Evolutionary conservation across 495 filamentous ascomycete species (phyloP), one percentile per base, ranked within the genome.

Genomic region (Podospora sp.): DNA sequence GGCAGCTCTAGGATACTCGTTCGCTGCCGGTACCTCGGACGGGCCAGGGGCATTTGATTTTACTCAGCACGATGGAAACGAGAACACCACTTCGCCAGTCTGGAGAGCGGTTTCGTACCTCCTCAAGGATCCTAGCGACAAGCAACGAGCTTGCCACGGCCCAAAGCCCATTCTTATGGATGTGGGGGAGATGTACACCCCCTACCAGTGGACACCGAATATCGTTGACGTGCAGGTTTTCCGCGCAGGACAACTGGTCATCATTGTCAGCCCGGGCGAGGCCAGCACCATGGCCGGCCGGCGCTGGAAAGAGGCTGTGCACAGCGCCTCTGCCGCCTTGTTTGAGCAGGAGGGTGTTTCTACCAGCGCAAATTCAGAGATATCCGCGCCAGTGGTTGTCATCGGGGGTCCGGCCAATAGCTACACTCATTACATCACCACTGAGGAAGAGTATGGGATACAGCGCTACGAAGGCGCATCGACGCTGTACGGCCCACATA

Each of bases 381-480:
- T 12, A 20, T 35, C 24, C 22, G 14, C 85, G 0, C 92, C 93
- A 1, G 78, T 92, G 20, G 91, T 96, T 11, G 92, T 97, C 24
- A 81, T 99, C 16, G 95, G 95, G n/a, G 93, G 92, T 0, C 95
- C 94, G 5, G 92, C 94, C 9, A 99, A 99, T 78, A 93, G 86
- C 71, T 99, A 99, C 76, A 93, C 95, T 16, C 95, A 99, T 75
- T 99, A 99, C 77, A 96, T 97, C 77, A 80, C 92, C 11, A 99
- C 95, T 0, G 88, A 92, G 71, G 92, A 97, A 75, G 95, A 99
- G 73, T 99, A 97, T 75, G 76, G 68, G 18, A 86, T 94, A 62
- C 95, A 99, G 77, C 88, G 95, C 58, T 97, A 97, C 78, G 95
- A 99, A 80, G 95, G 95, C 59, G 95, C 93, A 18, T 96, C 92